Evolutionary conservation across 2,329 filamentous ascomycete species (phyloP), one percentile per base, ranked within the genome.

Genomic region (Colletotrichum phormii): DNA sequence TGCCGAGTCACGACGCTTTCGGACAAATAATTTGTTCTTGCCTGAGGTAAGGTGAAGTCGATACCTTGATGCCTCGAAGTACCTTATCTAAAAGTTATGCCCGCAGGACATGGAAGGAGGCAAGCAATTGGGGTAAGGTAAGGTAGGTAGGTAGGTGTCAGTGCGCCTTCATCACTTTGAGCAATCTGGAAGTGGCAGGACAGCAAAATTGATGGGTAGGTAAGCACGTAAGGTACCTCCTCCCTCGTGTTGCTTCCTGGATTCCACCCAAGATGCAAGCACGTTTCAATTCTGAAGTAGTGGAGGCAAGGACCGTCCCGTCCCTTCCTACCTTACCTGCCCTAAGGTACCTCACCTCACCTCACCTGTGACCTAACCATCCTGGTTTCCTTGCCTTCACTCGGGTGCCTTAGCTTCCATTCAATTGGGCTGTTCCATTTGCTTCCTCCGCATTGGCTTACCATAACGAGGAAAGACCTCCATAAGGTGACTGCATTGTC

Each of bases 241-340:
- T 49, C 42, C 42, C 42, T 49, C 15, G 24, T 29, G 26, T 35
- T 35, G 35, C 61, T 49, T 29, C 26, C 4, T 53, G 24, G n/a
- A n/a, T 37, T 42, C 8, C 6, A 22, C 13, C 15, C 33, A 33
- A 64, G 37, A 51, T 26, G 9, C 42, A 31, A 29, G 11, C 37
- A 51, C 22, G 9, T n/a, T 13, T 12, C n/a, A 31, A 46, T 31
- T 7, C 24, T 9, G 33, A 55, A 51, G 33, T 24, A n/a, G 26
- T 55, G 51, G 51, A 37, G 22, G 49, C 22, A 46, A 33, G 51
- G 51, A 57, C 24, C 62, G 62, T 57, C 33, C 62, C 62, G 33
- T 64, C 62, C 33, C 62, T 64, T 64, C 51, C 51, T 64, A 33
- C 51, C 51, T 54, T 26, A 26, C 24, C 24, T 26, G 3, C 24